Conservation (phyloP, 805 yeast genomes). For the Priceomyces haplophilus region DNA sequence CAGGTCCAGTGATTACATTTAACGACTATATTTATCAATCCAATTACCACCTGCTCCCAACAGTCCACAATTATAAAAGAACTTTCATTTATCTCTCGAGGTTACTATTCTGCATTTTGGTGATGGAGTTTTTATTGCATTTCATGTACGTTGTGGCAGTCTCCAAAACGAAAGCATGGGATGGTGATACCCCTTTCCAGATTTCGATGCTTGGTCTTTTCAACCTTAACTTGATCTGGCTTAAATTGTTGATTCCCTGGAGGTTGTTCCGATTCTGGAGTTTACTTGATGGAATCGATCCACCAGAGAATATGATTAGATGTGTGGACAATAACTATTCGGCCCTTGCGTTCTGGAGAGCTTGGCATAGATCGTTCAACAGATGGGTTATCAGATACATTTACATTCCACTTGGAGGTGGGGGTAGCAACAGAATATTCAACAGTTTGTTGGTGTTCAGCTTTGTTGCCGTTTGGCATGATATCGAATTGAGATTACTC, state of each 20-base stretch:
- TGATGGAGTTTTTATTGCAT: slow-evolving; percentile 88
- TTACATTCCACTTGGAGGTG: slow-evolving; percentile 86
- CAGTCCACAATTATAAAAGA: slow-evolving; percentile 51
- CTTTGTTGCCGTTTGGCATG: slow-evolving; percentile 98
- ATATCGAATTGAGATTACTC: slow-evolving; percentile 78
- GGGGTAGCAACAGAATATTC: slow-evolving; percentile 63
- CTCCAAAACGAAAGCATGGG: slow-evolving; percentile 86
- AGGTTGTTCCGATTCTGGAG: slow-evolving; percentile 92
- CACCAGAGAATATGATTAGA: slow-evolving; percentile 97
- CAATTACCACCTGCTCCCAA: slow-evolving; percentile 48
- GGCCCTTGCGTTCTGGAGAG: slow-evolving; percentile 95
- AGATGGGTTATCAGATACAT: slow-evolving; percentile 87
- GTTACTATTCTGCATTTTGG: slow-evolving; percentile 67
- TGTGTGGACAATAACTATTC: slow-evolving; percentile 94
- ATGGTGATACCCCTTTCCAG: slow-evolving; percentile 84
- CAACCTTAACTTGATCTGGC: slow-evolving; percentile 88
- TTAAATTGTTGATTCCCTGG: slow-evolving; percentile 93
- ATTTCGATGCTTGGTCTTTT: slow-evolving; percentile 92
- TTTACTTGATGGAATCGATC: slow-evolving; percentile 85
- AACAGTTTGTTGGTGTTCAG: slow-evolving; percentile 85
- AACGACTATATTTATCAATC: slow-evolving; percentile 86
- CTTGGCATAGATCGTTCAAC: slow-evolving; percentile 96
- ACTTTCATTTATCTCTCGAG: slow-evolving; percentile 63
- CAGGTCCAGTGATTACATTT: slow-evolving; percentile 92
- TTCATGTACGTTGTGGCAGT: slow-evolving; percentile 92